Evolutionary conservation across 179 eudicot genomes (phyloP), one percentile per base, ranked within the genome.

Genomic region (Vitellaria paradoxa): DNA sequence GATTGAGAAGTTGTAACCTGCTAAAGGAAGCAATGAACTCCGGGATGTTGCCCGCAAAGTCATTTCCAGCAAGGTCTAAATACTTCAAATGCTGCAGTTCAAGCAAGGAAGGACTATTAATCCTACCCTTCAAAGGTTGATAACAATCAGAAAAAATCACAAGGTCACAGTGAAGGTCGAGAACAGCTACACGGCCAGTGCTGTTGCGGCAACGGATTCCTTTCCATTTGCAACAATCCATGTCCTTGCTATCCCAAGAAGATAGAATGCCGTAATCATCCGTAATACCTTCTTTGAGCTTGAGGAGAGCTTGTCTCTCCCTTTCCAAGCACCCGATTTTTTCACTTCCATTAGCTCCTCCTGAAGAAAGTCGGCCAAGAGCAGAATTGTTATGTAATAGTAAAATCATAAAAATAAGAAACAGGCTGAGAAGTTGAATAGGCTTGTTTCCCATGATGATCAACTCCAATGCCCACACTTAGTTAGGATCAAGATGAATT

Each of bases 71-170:
- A 3, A 50, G 30, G 60, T 50, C 20, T 6, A 70, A 13, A 24
- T 70, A 70, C 21, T 24, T 9, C 74, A 71, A 71, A 9, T 71
- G 74, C 15, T 71, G 61, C 74, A 71, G 8, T 71, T 71, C 74
- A 53, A 55, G 14, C 8, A 71, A 52, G 5, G 63, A 71, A 23
- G 63, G 37, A 30, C 37, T 18, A 55, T 17, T 71, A 17, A 71
- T 52, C 21, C 7, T 1, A 53, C 74, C 74, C 5, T 0, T 8
- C 47, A 55, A 21, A 26, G 49, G 68, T 4, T 21, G 37, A 37
- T 3, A 26, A 37, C 3, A 7, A 12, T 1, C 1, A 30, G 2
- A 1, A 30, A 30, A 30, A 30, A 30, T 2, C 37, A n/a, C n/a
- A n/a, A n/a, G n/a, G n/a, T 0, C n/a, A 5, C 5, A 0, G 15